Base-by-base conservation (phyloP, 306 rosid genomes). In the Rubus parviflorus region DNA sequence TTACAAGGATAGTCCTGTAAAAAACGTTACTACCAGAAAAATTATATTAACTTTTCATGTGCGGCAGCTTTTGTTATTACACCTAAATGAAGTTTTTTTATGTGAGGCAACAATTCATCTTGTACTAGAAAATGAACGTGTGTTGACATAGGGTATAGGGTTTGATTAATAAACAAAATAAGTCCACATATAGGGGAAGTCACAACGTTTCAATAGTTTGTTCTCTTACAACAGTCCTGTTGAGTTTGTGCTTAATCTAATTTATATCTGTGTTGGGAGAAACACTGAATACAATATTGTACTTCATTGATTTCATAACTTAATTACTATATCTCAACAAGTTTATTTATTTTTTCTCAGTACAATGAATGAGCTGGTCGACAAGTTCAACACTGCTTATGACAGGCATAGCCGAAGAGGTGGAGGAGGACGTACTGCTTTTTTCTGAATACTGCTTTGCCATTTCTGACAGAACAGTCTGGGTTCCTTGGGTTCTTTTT, bases 361-460 rank as follows among this genome's bases (percentile, higher is more conserved):
- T 64, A 23, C 83, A 63, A 85, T 83, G 83, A 85, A 85, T 11
- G 89, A 90, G 35, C 87, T 93, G 79, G 93, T 88, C 47, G 96
- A 89, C 90, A 93, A 93, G 80, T 80, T 83, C 84, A 83, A 83
- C 87, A 91, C 87, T n/a, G 97, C 99, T 13, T 92, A 90, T 19
- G 99, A 95, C 81, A 87, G 99, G 83, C 97, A 91, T 82, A 89
- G 86, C 84, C 89, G 97, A 85, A 88, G 99, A 78, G 98, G 97
- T 57, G 68, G 70, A 40, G 70, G 70, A 40, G 98, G 99, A 61
- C 84, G 99, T 25, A 89, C 96, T 60, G 89, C 93, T 75, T 92
- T 90, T 82, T 88, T 92, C 92, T 95, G 85, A 90, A 77, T 57
- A 58, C 57, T 57, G 49, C 47, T 12, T 72, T 58, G 63, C 56